Conservation (phyloP, 139 green algal species). For the Micractinium conductrix region DNA sequence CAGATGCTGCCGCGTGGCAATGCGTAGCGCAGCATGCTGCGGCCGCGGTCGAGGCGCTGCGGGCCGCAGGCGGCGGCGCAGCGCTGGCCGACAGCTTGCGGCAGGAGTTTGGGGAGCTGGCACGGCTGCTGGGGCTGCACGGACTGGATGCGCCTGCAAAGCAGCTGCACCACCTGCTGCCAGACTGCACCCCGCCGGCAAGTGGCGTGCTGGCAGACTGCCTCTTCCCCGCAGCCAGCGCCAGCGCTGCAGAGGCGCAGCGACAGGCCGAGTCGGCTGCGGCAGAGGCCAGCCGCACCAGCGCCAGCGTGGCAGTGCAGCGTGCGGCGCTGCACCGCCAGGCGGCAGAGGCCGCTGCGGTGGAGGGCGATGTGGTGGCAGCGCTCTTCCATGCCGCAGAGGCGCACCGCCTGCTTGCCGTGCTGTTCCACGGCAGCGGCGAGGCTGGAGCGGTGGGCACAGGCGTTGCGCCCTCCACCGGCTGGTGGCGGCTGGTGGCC, state of each 20-base stretch:
- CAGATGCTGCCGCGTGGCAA: slow-evolving; percentile 1
- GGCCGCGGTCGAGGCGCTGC: background rate
- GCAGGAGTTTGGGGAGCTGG: slow-evolving; percentile 2
- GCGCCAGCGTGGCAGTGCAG: background rate
- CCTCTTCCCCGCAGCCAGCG: background rate
- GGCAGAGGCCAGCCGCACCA: background rate
- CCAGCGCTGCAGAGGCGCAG: background rate
- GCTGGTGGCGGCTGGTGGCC: slow-evolving; percentile 48
- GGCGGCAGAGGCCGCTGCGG: slow-evolving; percentile 14
- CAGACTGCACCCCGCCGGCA: background rate
- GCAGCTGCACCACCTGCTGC: background rate
- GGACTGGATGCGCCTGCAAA: background rate
- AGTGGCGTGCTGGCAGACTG: background rate
- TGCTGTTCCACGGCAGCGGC: slow-evolving; percentile 7
- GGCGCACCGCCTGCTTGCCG: slow-evolving; percentile 37
- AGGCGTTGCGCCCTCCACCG: background rate
- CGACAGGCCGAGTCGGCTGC: background rate
- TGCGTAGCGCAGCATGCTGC: background rate
- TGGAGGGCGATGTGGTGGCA: slow-evolving; percentile 4
- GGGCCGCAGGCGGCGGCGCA: background rate
- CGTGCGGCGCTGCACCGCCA: slow-evolving; percentile 6
- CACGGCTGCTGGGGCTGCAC: slow-evolving; percentile 4
- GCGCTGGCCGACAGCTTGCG: background rate
- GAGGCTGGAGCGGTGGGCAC: background rate
- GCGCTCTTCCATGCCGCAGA: slow-evolving; percentile 41